phyloP scores from a whole-genome alignment of 768 basidiomycete species.

The Lepiota venenata region DNA sequence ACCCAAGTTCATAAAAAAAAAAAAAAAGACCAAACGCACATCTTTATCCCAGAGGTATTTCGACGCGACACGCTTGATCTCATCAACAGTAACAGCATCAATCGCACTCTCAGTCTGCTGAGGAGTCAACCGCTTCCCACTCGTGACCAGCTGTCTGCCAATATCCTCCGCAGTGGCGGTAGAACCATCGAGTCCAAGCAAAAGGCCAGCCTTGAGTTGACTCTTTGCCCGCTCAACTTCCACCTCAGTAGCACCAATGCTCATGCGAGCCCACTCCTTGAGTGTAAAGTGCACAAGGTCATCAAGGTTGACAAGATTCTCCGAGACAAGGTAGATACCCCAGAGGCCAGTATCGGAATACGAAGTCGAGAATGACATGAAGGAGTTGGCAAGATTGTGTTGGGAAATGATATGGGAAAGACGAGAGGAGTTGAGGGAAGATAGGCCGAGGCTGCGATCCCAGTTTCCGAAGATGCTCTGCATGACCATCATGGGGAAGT shows the following conservation, averaged over 20 bases:
- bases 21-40: conserved; percentile 40
- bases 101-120: conserved; percentile 92
- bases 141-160: conserved; percentile 95
- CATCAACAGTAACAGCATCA: conserved; percentile 82
- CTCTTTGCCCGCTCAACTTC: conserved; percentile 98
- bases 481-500: conserved; percentile 99
- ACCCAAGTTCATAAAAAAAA: conserved; percentile 1
- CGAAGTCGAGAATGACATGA: conserved; percentile 98
- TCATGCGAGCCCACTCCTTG: conserved; percentile 95
- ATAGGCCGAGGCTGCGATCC: conserved; percentile 94
- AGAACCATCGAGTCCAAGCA: conserved; percentile 91
- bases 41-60: conserved; percentile 98
- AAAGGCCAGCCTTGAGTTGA: conserved; percentile 92
- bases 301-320: conserved; percentile 92
- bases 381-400: conserved; percentile 97
- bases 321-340: conserved; percentile 96
- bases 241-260: conserved; percentile 72
- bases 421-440: conserved; percentile 84
- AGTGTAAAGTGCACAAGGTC: conserved; percentile 93
- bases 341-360: conserved; percentile 99
- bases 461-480: conserved; percentile 98
- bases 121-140: conserved; percentile 85
- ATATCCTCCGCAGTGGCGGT: conserved; percentile 98
- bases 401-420: conserved; percentile 88
- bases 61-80: conserved; percentile 92